phyloP scores from a whole-genome alignment of 2,329 filamentous ascomycete species.

The Neonectria faginata region DNA sequence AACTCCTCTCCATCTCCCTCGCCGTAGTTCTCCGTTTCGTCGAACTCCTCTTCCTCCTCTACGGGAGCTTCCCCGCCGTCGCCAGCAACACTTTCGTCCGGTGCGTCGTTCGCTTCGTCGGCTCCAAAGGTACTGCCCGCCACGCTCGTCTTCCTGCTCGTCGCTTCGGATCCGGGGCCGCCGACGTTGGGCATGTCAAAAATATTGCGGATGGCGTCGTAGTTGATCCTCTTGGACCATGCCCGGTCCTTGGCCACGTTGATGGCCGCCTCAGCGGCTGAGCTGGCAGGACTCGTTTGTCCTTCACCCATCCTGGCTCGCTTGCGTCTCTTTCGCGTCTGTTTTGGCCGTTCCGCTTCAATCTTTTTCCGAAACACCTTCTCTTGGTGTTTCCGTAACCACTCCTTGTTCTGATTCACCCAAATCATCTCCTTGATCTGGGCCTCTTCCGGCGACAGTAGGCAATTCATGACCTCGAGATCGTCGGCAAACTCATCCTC shows the following conservation, averaged over 20 bases:
- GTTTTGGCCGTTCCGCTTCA: constrained; percentile 67
- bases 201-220: constrained; percentile 70
- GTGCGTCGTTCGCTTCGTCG: constrained; percentile 51
- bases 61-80: constrained; percentile 49
- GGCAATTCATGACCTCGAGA: constrained; percentile 84
- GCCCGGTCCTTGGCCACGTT: constrained; percentile 75
- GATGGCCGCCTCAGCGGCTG: constrained; percentile 76
- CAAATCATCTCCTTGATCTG: constrained; percentile 91
- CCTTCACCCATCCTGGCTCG: constrained; percentile 72
- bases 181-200: constrained; percentile 61
- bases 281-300: constrained; percentile 73
- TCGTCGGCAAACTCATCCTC: constrained; percentile 91
- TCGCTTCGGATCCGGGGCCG: constrained; percentile 63
- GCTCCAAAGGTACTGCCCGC: constrained; percentile 52
- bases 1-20: constrained; percentile 49
- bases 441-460: constrained; percentile 79
- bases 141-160: constrained; percentile 58
- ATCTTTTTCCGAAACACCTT: constrained; percentile 82
- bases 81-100: constrained; percentile 52
- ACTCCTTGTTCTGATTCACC: constrained; percentile 95
- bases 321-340: constrained; percentile 66
- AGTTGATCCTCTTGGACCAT: constrained; percentile 82
- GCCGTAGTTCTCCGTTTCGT: constrained; percentile 51
- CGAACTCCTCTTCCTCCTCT: constrained; percentile 51
- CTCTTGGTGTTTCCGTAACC: constrained; percentile 86